phyloP scores from a whole-genome alignment of 768 basidiomycete species.

The Mycena rebaudengoi region DNA sequence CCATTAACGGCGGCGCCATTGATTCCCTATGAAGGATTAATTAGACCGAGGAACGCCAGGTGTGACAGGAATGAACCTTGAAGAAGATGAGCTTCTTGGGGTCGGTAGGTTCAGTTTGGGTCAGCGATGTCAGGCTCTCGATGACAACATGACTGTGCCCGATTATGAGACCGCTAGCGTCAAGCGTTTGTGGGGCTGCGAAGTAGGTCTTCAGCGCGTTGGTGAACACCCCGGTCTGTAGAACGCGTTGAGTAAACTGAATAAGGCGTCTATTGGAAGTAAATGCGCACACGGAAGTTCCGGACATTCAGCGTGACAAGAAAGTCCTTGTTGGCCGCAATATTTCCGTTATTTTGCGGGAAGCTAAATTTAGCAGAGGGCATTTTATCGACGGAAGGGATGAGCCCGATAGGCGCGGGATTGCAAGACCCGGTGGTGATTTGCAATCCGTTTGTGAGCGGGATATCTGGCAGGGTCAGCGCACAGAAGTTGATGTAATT shows the following conservation, averaged over 20 bases:
- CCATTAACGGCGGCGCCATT: conserved; percentile 59
- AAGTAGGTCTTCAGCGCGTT: conserved; percentile 59
- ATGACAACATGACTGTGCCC: conserved; percentile 68
- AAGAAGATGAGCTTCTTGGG: conserved; percentile 68
- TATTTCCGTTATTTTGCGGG: conserved; percentile 50
- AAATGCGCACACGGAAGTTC: background rate
- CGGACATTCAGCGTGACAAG: conserved; percentile 50
- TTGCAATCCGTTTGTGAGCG: conserved; percentile 62
- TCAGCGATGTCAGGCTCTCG: conserved; percentile 51
- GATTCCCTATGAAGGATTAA: too few species aligned
- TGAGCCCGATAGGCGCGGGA: conserved; percentile 45
- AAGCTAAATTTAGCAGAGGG: too few species aligned
- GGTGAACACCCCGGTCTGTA: conserved; percentile 58
- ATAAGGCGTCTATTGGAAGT: background rate
- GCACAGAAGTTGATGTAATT: conserved; percentile 64
- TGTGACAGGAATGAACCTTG: too few species aligned
- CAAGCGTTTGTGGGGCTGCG: conserved; percentile 57
- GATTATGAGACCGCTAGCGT: conserved; percentile 47
- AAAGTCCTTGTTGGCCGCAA: conserved; percentile 52
- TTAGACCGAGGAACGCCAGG: too few species aligned
- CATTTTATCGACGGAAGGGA: conserved; percentile 49
- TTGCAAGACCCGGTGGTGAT: background rate
- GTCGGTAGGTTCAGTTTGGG: conserved; percentile 51
- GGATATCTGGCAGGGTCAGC: too few species aligned
- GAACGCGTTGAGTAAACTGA: too few species aligned